Evolutionary conservation across 1,139 yeast genomes (phyloP).

Genomic region (Hansenula lynferdii): DNA sequence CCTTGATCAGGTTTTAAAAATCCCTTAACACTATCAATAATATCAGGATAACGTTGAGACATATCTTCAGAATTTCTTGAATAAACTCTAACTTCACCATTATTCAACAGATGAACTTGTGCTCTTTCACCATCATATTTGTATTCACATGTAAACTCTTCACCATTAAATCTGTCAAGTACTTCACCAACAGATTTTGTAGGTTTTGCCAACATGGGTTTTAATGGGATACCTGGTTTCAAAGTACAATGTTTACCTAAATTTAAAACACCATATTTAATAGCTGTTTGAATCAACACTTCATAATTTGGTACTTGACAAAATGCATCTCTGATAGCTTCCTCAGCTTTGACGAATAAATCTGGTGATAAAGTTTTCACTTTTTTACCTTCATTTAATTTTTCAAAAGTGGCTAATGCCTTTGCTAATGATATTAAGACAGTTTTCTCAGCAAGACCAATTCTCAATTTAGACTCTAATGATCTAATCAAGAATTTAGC

Average conservation of each 20-base stretch:
- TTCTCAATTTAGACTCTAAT: slow-evolving; percentile 86
- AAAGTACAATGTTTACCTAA: slow-evolving; percentile 66
- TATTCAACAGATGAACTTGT: slow-evolving; percentile 72
- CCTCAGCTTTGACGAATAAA: slow-evolving; percentile 58
- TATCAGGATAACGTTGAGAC: slow-evolving; percentile 95
- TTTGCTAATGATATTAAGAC: slow-evolving; percentile 81
- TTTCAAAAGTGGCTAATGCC: slow-evolving; percentile 66
- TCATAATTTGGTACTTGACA: slow-evolving; percentile 93
- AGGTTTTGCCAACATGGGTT: slow-evolving; percentile 98
- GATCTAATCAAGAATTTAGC: slow-evolving; percentile 90
- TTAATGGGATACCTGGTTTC: slow-evolving; percentile 90
- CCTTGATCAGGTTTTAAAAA: slow-evolving; percentile 38
- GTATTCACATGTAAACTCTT: slow-evolving; percentile 89
- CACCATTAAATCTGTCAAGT: slow-evolving; percentile 80
- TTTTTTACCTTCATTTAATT: slow-evolving; percentile 22
- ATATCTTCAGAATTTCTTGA: slow-evolving; percentile 96
- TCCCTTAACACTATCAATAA: slow-evolving; percentile 62
- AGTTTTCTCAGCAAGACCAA: slow-evolving; percentile 92
- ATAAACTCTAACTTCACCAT: slow-evolving; percentile 71
- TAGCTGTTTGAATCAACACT: slow-evolving; percentile 59
- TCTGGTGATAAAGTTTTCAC: slow-evolving; percentile 34
- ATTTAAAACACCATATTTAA: slow-evolving; percentile 62
- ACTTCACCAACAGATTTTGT: slow-evolving; percentile 90
- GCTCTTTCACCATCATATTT: slow-evolving; percentile 99
- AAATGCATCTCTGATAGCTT: slow-evolving; percentile 75